These are phyloP conservation scores for Domatiomyces globalis DNA, from an alignment of 2,329 filamentous ascomycete genomes.

Conservation along the genomic window DNA sequence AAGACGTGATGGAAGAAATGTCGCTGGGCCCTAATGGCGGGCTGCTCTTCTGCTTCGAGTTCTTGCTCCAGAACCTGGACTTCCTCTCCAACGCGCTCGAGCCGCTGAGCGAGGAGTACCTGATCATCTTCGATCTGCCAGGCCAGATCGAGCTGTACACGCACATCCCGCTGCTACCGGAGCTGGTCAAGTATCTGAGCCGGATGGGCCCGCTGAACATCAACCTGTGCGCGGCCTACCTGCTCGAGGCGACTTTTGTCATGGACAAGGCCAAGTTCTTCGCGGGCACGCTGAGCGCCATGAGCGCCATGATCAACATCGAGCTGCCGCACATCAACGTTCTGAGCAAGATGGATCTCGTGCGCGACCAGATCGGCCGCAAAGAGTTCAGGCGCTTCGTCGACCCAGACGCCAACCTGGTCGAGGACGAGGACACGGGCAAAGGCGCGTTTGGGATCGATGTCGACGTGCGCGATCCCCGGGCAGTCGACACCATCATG, in stretches of 20 bases:
- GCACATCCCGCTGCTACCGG: conserved; percentile 82
- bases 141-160: conserved; percentile 98
- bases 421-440: conserved; percentile 64
- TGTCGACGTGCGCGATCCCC: conserved; percentile 26
- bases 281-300: conserved; percentile 82
- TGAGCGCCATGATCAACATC: conserved; percentile 98
- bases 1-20: conserved; percentile 95
- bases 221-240: conserved; percentile 81
- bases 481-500: conserved; percentile 57
- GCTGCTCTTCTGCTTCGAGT: conserved; percentile 92
- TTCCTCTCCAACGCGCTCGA: conserved; percentile 78
- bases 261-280: conserved; percentile 96
- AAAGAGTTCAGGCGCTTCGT: conserved; percentile 81
- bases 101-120: conserved; percentile 77
- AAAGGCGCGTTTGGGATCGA: conserved; percentile 39
- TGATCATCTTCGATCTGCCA: conserved; percentile 97
- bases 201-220: conserved; percentile 71
- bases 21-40: conserved; percentile 81
- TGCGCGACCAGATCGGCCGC: conserved; percentile 76
- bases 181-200: conserved; percentile 67
- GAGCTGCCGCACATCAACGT: conserved; percentile 95
- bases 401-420: conserved; percentile 65
- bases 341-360: conserved; percentile 92
- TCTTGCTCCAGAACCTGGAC: conserved; percentile 84
- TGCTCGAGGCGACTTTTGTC: conserved; percentile 90